Percentiles rank a stretch among this genome's conserved stretches.
Evolutionary conservation across 169 alveolate species (phyloP).

Genomic region (Plasmodium sp.): DNA sequence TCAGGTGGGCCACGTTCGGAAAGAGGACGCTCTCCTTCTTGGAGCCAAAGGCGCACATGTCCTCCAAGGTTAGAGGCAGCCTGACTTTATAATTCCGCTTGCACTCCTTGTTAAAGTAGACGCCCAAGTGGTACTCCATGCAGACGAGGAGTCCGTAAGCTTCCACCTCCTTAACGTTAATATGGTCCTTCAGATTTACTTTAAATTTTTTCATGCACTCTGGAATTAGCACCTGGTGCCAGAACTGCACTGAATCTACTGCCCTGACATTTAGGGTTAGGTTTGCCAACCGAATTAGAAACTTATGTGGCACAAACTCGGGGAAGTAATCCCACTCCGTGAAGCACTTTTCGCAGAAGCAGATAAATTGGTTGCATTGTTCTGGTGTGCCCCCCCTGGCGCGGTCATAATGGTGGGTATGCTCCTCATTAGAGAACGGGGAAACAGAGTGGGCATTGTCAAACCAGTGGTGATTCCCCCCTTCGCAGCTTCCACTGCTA

Average conservation of each 20-base stretch:
- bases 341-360: constrained; percentile 50
- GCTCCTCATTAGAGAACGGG: background rate
- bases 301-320: constrained; percentile 56
- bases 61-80: constrained; percentile 60
- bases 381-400: background rate
- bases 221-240: constrained; percentile 53
- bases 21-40: constrained; percentile 8
- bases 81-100: constrained; percentile 24
- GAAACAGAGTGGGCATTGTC: background rate
- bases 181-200: constrained; percentile 36
- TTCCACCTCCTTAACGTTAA: constrained; percentile 39
- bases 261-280: constrained; percentile 49
- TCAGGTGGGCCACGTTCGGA: constrained; percentile 32
- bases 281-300: constrained; percentile 48
- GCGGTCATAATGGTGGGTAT: background rate
- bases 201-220: constrained; percentile 37
- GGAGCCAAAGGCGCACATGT: constrained; percentile 32
- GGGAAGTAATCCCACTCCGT: constrained; percentile 44
- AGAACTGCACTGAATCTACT: constrained; percentile 22
- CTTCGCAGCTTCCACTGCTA: background rate
- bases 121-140: constrained; percentile 65
- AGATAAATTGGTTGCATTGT: constrained; percentile 1
- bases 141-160: constrained; percentile 33
- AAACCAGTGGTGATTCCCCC: background rate
- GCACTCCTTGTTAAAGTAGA: constrained; percentile 44